A percentile compares a stretch with the other conserved stretches of the same genome.
These are phyloP conservation scores for Debaryomyces subglobosus DNA, from an alignment of 1,139 yeast species.

Conservation along the genomic window DNA sequence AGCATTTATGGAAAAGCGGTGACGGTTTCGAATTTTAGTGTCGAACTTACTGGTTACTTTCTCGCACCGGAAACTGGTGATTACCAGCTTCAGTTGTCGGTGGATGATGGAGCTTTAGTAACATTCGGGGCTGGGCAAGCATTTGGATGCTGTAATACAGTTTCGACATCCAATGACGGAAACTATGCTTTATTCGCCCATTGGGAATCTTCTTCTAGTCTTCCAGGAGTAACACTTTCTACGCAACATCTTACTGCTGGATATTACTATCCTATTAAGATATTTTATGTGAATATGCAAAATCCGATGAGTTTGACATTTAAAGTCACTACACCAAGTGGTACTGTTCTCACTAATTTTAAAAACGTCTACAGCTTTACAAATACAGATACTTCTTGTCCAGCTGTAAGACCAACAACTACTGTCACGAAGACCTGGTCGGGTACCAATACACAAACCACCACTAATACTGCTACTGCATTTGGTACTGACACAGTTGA, in stretches of 20 bases:
- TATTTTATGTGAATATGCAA: slow-evolving; percentile 15
- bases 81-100: slow-evolving; percentile 19
- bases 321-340: slow-evolving; percentile 8
- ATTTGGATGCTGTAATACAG: slow-evolving; percentile 26
- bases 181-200: slow-evolving; percentile 15
- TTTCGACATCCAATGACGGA: slow-evolving; percentile 5
- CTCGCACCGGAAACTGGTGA: slow-evolving; percentile 22
- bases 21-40: slow-evolving; percentile 20
- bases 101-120: slow-evolving; percentile 28
- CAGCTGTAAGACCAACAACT: slow-evolving; percentile 2
- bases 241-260: slow-evolving; percentile 15
- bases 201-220: slow-evolving; percentile 9
- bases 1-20: slow-evolving; percentile 6
- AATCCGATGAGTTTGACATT: not conserved
- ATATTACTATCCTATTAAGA: slow-evolving; percentile 25
- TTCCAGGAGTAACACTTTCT: not conserved
- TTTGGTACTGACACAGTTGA: slow-evolving; percentile 8
- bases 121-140: slow-evolving; percentile 26
- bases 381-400: not conserved
- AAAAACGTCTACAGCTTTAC: slow-evolving; percentile 3
- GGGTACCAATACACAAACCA: not conserved
- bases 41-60: slow-evolving; percentile 27
- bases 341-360: slow-evolving; percentile 3
- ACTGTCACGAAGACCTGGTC: not conserved
- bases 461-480: not conserved